These are phyloP conservation scores for Tephrocybe sp. DNA, from an alignment of 768 basidiomycete genomes.

Conservation along the genomic window DNA sequence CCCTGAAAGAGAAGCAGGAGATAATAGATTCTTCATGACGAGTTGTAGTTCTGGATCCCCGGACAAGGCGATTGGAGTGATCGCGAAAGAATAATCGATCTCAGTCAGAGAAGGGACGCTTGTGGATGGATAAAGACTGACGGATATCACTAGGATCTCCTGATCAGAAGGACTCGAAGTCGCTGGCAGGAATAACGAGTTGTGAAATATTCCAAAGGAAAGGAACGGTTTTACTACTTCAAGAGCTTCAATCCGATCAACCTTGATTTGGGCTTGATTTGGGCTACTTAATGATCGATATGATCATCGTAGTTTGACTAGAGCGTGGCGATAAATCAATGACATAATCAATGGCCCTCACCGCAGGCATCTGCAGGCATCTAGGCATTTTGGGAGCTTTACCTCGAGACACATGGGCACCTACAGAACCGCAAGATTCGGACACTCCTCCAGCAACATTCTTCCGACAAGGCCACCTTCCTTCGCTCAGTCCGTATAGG, in stretches of 20 bases:
- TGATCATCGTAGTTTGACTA: not conserved
- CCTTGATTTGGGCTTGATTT: not conserved
- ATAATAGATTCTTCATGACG: slow-evolving; percentile 10
- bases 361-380: no score
- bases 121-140: slow-evolving; percentile 3
- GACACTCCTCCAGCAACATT: no score
- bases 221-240: slow-evolving; percentile 20
- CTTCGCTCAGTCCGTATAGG: no score
- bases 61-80: slow-evolving; percentile 16
- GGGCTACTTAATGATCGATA: not conserved
- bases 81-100: slow-evolving; percentile 7
- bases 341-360: no score
- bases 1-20: slow-evolving; percentile 10
- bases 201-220: slow-evolving; percentile 12
- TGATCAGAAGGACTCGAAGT: slow-evolving; percentile 14
- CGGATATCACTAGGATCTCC: slow-evolving; percentile 9
- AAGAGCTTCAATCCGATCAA: slow-evolving; percentile 15
- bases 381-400: no score
- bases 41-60: slow-evolving; percentile 3
- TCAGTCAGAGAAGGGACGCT: not conserved
- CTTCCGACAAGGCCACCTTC: no score
- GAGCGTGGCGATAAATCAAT: slow-evolving; percentile 3
- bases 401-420: no score
- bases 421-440: no score
- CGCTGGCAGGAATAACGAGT: not conserved